Conservation (phyloP, 192 early-diverging fungal species). For the Backusella liffmaniae region DNA sequence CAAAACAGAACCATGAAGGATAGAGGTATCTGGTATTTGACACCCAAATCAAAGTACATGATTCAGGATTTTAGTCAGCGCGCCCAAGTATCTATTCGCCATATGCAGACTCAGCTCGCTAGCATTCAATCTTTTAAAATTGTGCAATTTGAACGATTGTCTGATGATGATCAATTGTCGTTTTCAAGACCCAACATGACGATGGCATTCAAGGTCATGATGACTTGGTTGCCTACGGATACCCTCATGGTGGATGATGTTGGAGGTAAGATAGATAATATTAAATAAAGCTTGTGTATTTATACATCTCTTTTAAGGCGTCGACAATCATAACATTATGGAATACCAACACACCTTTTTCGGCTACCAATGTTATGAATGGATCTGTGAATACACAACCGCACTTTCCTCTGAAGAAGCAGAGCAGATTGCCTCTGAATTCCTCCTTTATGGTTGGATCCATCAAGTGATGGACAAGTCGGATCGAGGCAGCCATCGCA, state of each 20-base stretch:
- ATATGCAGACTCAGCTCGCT: conserved; percentile 12
- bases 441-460: conserved; percentile 48
- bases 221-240: conserved; percentile 40
- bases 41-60: conserved; percentile 48
- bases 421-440: conserved; percentile 42
- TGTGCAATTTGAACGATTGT: conserved; percentile 23
- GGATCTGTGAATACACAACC: conserved; percentile 52
- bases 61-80: conserved; percentile 44
- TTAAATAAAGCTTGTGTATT: no score
- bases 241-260: conserved; percentile 18
- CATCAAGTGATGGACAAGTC: conserved; percentile 33
- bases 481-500: conserved; percentile 1
- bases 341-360: conserved; percentile 43
- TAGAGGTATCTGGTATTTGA: conserved; percentile 44
- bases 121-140: conserved; percentile 12
- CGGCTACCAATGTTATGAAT: conserved; percentile 45
- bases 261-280: conserved; percentile 1
- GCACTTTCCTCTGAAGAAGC: conserved; percentile 53
- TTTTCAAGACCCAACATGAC: conserved; percentile 38
- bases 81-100: conserved; percentile 27
- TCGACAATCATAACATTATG: background rate
- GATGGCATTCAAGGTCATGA: conserved; percentile 43
- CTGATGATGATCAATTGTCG: conserved; percentile 43
- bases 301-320: background rate
- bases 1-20: conserved; percentile 44